Percentiles rank a stretch among this genome's conserved stretches.
phyloP scores from a whole-genome alignment of 148 eudicot species.

The Cornus suecica region DNA sequence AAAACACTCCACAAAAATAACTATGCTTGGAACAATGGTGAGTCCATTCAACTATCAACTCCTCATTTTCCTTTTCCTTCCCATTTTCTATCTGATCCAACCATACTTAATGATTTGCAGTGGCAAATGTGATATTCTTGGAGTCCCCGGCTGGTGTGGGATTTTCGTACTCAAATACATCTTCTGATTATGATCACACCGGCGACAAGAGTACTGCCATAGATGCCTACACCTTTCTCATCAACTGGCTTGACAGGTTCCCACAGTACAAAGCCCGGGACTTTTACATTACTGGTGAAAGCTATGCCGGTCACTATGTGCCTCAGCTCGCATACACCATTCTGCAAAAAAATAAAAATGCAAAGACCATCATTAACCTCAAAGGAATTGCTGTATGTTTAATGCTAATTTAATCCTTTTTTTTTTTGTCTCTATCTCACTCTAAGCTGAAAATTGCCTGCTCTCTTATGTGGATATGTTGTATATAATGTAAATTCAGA shows the following conservation, averaged over 20 bases:
- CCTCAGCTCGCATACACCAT: slow-evolving; percentile 55
- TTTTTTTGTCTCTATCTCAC: background rate
- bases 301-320: slow-evolving; percentile 60
- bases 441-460: background rate
- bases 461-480: background rate
- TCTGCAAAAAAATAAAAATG: slow-evolving; percentile 24
- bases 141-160: slow-evolving; percentile 72
- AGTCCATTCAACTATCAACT: background rate
- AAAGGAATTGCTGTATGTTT: slow-evolving; percentile 40
- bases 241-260: slow-evolving; percentile 65
- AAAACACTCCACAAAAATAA: slow-evolving; percentile 23
- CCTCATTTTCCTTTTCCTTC: background rate
- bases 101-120: slow-evolving; percentile 14
- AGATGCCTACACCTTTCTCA: slow-evolving; percentile 45
- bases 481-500: no score
- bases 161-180: slow-evolving; percentile 47
- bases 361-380: slow-evolving; percentile 35
- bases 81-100: background rate
- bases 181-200: slow-evolving; percentile 24
- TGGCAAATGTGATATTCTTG: slow-evolving; percentile 59
- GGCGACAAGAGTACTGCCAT: slow-evolving; percentile 48
- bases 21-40: slow-evolving; percentile 37
- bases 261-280: slow-evolving; percentile 47
- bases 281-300: slow-evolving; percentile 55
- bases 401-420: background rate